Conservation (phyloP, 2,329 filamentous ascomycete species). For the Fusarium chaquense region DNA sequence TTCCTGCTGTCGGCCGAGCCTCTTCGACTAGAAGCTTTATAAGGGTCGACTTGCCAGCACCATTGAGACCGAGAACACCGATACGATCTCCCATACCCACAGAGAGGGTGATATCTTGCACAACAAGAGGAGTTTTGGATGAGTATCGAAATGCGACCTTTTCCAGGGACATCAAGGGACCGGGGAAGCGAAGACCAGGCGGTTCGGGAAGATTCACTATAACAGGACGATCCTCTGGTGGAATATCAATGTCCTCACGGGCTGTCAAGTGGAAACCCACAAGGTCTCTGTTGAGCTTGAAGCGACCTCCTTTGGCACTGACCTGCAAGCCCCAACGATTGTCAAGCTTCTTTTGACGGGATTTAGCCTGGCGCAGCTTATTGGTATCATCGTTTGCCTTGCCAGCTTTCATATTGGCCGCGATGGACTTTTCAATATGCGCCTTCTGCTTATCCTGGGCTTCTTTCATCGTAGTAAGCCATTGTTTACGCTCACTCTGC, state of each 20-base stretch:
- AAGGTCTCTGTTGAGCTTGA: slow-evolving; percentile 84
- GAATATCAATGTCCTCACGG: slow-evolving; percentile 78
- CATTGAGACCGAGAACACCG: slow-evolving; percentile 83
- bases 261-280: slow-evolving; percentile 69
- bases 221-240: slow-evolving; percentile 70
- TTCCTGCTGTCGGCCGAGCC: slow-evolving; percentile 69
- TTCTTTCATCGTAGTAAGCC: slow-evolving; percentile 81
- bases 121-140: slow-evolving; percentile 53
- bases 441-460: slow-evolving; percentile 84
- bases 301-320: slow-evolving; percentile 76
- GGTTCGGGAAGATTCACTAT: slow-evolving; percentile 71
- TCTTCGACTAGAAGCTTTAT: slow-evolving; percentile 76
- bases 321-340: slow-evolving; percentile 83
- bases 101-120: slow-evolving; percentile 75
- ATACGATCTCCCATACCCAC: slow-evolving; percentile 80
- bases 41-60: slow-evolving; percentile 84
- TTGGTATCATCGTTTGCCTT: slow-evolving; percentile 85
- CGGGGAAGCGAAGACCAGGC: slow-evolving; percentile 78
- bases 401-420: slow-evolving; percentile 78
- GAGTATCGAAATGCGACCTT: slow-evolving; percentile 75
- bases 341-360: slow-evolving; percentile 85
- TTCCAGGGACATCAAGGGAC: slow-evolving; percentile 78
- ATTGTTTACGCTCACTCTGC: slow-evolving; percentile 73
- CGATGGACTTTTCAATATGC: slow-evolving; percentile 83
- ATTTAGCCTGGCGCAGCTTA: slow-evolving; percentile 86